Conservation (phyloP, 768 basidiomycete genomes). For the Boletus speciosus region DNA sequence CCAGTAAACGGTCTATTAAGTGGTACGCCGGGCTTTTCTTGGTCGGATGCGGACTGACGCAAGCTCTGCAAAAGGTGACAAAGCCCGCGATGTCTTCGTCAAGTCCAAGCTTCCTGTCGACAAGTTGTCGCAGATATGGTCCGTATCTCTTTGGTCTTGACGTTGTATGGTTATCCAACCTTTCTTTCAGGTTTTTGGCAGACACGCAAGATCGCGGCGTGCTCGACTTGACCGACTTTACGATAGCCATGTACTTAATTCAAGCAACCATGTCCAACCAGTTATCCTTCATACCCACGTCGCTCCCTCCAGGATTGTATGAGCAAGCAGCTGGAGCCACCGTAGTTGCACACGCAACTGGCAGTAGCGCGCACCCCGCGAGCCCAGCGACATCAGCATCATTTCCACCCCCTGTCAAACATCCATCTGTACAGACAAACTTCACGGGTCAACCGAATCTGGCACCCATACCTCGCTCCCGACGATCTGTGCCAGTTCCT, state of each 20-base stretch:
- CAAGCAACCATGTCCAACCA: slow-evolving; percentile 86
- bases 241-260: slow-evolving; percentile 94
- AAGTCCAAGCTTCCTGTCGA: slow-evolving; percentile 87
- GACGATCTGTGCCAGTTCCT: slow-evolving; percentile 15
- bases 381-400: slow-evolving; percentile 48
- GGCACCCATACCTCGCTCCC: slow-evolving; percentile 22
- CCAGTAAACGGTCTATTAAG: slow-evolving; percentile 75
- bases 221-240: slow-evolving; percentile 89
- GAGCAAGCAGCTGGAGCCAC: slow-evolving; percentile 65
- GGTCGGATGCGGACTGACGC: not conserved
- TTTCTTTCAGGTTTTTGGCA: slow-evolving; percentile 71
- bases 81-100: slow-evolving; percentile 86
- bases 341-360: slow-evolving; percentile 53
- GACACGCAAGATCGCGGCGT: slow-evolving; percentile 90
- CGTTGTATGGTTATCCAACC: not conserved
- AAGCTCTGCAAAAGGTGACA: slow-evolving; percentile 51
- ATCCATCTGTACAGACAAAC: slow-evolving; percentile 59
- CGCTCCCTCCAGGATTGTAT: slow-evolving; percentile 80
- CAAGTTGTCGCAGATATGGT: slow-evolving; percentile 93
- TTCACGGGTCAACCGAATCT: slow-evolving; percentile 38
- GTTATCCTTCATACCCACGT: slow-evolving; percentile 64
- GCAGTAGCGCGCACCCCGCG: slow-evolving; percentile 54
- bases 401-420: slow-evolving; percentile 49
- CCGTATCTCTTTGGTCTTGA: slow-evolving; percentile 20
- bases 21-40: slow-evolving; percentile 45